Base-by-base conservation (phyloP, 208 protist species). In the Baffinella frigidus region DNA sequence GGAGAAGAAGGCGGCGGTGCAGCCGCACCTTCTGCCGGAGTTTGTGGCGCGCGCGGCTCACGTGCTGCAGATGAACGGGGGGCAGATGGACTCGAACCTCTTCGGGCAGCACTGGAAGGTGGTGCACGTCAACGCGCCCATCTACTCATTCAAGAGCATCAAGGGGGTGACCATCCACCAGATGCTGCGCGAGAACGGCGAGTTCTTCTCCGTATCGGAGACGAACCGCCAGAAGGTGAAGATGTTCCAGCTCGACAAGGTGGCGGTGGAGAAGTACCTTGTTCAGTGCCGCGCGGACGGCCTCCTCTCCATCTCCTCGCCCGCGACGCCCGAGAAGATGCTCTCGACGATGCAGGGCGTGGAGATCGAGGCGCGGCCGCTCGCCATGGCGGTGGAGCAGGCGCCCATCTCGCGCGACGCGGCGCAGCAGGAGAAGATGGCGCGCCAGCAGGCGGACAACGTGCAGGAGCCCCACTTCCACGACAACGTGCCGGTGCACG, bases 51-150 rank as follows among this genome's bases (percentile, higher is more conserved):
- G 77, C 17, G 77, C 77, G n/a, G 77, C 77, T 3, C 43, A 67
- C 61, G 77, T 87, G 48, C 36, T 87, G 41, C 4, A 87, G 77
- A 61, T 87, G 48, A 87, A 87, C 50, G 77, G 50, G 30, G 77
- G 77, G 33, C 0, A 35, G 41, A 87, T 87, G 77, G 77, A 87
- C 44, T 87, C 77, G 33, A 87, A 87, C 38, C 77, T 87, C 0
- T 87, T 87, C 27, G 77, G 77, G 39, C 77, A 87, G 77, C 77
- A 87, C 11, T 87, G 77, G 77, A 87, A 87, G 77, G 24, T 41
- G 20, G 17, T 67, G 20, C 77, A 87, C 39, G 33, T 43, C 4
- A 45, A 87, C 9, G 30, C 36, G 17, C 77, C 77, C 9, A 71
- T 87, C 1, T 87, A 87, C 44, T 24, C 50, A 11, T 87, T 45